A percentile compares a stretch with the other conserved stretches of the same genome.
Conservation (phyloP, 2,329 filamentous ascomycete species). For the Elsinoe australis region DNA sequence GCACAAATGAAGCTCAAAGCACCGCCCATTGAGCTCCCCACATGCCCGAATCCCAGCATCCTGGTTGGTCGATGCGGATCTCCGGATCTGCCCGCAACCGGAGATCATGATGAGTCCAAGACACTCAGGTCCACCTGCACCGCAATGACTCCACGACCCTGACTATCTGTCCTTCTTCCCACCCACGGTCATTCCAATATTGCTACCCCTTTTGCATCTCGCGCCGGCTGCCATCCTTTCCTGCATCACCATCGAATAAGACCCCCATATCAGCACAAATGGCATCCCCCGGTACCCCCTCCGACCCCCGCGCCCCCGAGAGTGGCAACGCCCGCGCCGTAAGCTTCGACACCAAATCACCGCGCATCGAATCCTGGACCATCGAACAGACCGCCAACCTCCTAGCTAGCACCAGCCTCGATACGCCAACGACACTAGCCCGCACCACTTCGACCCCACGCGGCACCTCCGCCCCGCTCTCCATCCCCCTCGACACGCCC, state of each 20-base stretch:
- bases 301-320: neutral
- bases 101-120: slow-evolving; percentile 8
- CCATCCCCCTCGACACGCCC: slow-evolving; percentile 65
- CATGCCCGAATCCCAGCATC: neutral
- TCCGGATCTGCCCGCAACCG: slow-evolving; percentile 6
- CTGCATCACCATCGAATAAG: neutral
- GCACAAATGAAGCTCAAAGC: neutral
- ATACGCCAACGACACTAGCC: too few relatives aligned
- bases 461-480: slow-evolving; percentile 56
- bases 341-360: slow-evolving; percentile 4
- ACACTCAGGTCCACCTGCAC: neutral
- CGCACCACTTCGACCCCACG: too few relatives aligned
- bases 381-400: slow-evolving; percentile 38
- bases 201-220: neutral
- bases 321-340: neutral
- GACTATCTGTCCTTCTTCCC: neutral
- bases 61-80: slow-evolving; percentile 9
- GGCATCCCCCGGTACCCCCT: slow-evolving; percentile 1
- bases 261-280: neutral
- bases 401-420: slow-evolving; percentile 36
- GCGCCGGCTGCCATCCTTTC: neutral
- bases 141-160: neutral
- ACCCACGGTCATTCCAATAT: slow-evolving; percentile 13
- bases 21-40: too few relatives aligned
- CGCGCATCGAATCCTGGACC: slow-evolving; percentile 40